Evolutionary conservation across 1,284 basidiomycete species (phyloP).

Genomic region (Agroathelia rolfsii): DNA sequence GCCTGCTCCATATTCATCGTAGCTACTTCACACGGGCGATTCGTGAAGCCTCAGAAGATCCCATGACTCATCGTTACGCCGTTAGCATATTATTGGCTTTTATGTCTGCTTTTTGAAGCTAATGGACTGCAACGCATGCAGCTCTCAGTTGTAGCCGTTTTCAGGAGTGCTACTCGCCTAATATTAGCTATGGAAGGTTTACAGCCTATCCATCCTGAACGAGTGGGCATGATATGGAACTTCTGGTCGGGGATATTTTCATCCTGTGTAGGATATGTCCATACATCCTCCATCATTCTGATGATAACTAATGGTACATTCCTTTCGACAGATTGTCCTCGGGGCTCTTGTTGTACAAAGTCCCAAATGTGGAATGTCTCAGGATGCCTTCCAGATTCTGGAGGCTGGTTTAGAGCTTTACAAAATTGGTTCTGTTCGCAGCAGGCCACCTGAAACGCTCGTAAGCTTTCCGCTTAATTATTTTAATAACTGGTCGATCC

Average conservation of each 20-base stretch:
- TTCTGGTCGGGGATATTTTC: conserved; percentile 45
- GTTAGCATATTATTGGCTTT: no score
- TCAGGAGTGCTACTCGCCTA: conserved; percentile 33
- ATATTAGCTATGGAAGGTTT: conserved; percentile 29
- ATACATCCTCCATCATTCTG: no score
- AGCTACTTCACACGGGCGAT: conserved; percentile 41
- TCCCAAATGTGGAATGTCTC: conserved; percentile 32
- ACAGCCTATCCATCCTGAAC: conserved; percentile 27
- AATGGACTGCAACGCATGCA: no score
- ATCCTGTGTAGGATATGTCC: conserved; percentile 29
- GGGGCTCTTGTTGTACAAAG: conserved; percentile 37
- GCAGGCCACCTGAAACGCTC: conserved; percentile 29
- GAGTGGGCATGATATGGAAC: conserved; percentile 30
- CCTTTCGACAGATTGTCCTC: conserved; percentile 28
- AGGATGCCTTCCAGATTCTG: conserved; percentile 30
- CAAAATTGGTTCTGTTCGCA: conserved; percentile 29
- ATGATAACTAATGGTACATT: neutral
- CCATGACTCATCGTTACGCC: conserved; percentile 34
- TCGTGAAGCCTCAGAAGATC: conserved; percentile 28
- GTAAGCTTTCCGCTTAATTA: conserved; percentile 25
- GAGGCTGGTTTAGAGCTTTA: conserved; percentile 29
- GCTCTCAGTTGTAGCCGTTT: conserved; percentile 35
- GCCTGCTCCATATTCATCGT: conserved; percentile 41
- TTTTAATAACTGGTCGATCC: no score
- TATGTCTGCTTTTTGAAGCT: no score